Percentiles rank a stretch among this genome's conserved stretches.
Conservation (phyloP, 495 filamentous ascomycete species). For the Talaromyces thailandensis region DNA sequence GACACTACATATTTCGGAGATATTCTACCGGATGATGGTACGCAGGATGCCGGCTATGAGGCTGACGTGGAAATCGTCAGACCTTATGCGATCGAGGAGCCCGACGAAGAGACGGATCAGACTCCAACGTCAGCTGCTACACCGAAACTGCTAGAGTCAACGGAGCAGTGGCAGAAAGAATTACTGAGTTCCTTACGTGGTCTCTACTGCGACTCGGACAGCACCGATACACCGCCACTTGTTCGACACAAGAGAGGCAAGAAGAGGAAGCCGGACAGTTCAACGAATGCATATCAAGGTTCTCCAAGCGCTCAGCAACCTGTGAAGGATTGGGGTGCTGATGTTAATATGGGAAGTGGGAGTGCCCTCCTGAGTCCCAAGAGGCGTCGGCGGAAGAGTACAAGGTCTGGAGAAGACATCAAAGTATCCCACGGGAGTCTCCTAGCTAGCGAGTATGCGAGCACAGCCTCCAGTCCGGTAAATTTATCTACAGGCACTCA, state of each 20-base stretch:
- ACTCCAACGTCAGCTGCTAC: slow-evolving; percentile 6
- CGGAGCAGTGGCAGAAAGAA: slow-evolving; percentile 23
- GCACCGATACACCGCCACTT: background rate
- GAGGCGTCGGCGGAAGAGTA: slow-evolving; percentile 17
- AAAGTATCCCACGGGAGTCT: background rate
- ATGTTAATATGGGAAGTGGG: slow-evolving; percentile 2
- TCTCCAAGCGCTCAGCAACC: background rate
- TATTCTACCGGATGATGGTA: background rate
- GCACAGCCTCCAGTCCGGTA: slow-evolving; percentile 14
- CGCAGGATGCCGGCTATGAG: slow-evolving; percentile 4
- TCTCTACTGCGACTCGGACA: slow-evolving; percentile 18
- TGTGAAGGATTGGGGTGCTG: background rate
- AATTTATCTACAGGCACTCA: slow-evolving; percentile 7
- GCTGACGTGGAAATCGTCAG: slow-evolving; percentile 14
- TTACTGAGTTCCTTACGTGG: slow-evolving; percentile 23
- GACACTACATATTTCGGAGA: background rate
- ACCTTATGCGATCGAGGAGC: slow-evolving; percentile 39
- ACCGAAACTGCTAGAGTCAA: background rate
- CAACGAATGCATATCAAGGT: background rate
- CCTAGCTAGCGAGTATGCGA: background rate
- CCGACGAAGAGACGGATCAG: slow-evolving; percentile 22
- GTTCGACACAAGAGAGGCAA: slow-evolving; percentile 18
- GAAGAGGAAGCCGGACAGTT: slow-evolving; percentile 26
- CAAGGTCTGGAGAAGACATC: slow-evolving; percentile 7
- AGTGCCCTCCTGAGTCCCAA: slow-evolving; percentile 15